Conservation (phyloP, 768 basidiomycete genomes). For the Tylopilus felleus region DNA sequence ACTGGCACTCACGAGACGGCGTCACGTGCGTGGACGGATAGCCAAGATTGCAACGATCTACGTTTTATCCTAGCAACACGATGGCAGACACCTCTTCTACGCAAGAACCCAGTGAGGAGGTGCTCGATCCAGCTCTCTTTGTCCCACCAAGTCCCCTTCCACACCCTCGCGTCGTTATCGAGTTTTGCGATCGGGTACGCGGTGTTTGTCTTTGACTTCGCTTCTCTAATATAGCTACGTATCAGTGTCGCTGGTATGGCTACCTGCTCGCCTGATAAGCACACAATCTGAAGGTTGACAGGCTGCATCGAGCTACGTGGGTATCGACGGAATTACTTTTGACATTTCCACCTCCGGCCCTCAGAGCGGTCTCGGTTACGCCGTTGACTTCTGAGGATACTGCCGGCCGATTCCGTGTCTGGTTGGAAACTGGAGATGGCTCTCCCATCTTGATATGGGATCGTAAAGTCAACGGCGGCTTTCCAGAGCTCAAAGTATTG, state of each 20-base stretch:
- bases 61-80: neutral
- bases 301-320: slow-evolving; percentile 93
- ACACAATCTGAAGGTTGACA: slow-evolving; percentile 26
- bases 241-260: slow-evolving; percentile 79
- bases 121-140: slow-evolving; percentile 52
- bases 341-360: slow-evolving; percentile 79
- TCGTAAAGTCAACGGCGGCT: slow-evolving; percentile 85
- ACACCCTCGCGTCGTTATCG: slow-evolving; percentile 69
- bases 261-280: neutral
- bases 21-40: slow-evolving; percentile 34
- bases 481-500: slow-evolving; percentile 84
- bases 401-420: slow-evolving; percentile 87
- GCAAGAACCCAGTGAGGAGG: too few species aligned
- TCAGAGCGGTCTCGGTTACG: slow-evolving; percentile 65
- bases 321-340: slow-evolving; percentile 88
- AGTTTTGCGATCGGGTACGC: slow-evolving; percentile 88
- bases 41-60: too few species aligned
- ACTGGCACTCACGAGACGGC: slow-evolving; percentile 27
- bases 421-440: slow-evolving; percentile 51
- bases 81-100: slow-evolving; percentile 26
- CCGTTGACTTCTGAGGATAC: slow-evolving; percentile 80
- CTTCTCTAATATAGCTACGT: slow-evolving; percentile 6
- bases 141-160: slow-evolving; percentile 47
- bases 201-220: neutral
- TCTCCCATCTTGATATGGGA: slow-evolving; percentile 72